These are phyloP conservation scores for Ophiosphaerella herpotricha DNA, from an alignment of 2,329 filamentous ascomycete species.

Conservation along the genomic window DNA sequence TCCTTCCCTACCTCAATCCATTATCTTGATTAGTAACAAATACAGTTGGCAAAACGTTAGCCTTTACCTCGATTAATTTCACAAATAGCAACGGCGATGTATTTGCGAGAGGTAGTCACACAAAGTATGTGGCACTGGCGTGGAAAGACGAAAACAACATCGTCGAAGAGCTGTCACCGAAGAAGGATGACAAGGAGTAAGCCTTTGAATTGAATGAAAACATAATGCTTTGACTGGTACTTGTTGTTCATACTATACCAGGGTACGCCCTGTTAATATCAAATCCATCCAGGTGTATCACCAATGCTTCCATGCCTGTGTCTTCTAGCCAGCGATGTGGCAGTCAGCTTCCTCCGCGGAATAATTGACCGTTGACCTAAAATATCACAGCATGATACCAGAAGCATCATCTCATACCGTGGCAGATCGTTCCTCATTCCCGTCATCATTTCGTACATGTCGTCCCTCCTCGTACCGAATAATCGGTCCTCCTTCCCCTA, in stretches of 20 bases:
- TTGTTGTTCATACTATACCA: not conserved
- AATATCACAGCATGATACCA: too few relatives aligned
- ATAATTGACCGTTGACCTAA: too few relatives aligned
- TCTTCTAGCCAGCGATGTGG: too few relatives aligned
- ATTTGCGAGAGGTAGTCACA: constrained; percentile 69
- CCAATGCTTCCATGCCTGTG: too few relatives aligned
- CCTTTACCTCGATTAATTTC: constrained; percentile 67
- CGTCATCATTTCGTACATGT: too few relatives aligned
- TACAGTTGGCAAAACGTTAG: constrained; percentile 67
- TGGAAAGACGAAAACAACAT: constrained; percentile 68
- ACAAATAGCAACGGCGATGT: constrained; percentile 62
- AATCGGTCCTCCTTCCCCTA: not conserved
- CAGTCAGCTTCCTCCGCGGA: too few relatives aligned
- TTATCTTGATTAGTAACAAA: not conserved
- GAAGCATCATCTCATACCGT: too few relatives aligned
- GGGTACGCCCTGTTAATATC: too few relatives aligned
- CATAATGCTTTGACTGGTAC: not conserved
- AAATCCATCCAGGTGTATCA: too few relatives aligned
- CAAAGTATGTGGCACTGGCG: constrained; percentile 66
- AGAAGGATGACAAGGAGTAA: constrained; percentile 11
- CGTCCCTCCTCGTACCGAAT: not conserved
- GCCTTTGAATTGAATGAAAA: not conserved
- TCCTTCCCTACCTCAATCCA: not conserved
- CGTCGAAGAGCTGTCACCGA: constrained; percentile 59
- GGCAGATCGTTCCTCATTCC: too few relatives aligned